Conservation (phyloP, 1,139 yeast species). For the Chernovozyma aurita region DNA sequence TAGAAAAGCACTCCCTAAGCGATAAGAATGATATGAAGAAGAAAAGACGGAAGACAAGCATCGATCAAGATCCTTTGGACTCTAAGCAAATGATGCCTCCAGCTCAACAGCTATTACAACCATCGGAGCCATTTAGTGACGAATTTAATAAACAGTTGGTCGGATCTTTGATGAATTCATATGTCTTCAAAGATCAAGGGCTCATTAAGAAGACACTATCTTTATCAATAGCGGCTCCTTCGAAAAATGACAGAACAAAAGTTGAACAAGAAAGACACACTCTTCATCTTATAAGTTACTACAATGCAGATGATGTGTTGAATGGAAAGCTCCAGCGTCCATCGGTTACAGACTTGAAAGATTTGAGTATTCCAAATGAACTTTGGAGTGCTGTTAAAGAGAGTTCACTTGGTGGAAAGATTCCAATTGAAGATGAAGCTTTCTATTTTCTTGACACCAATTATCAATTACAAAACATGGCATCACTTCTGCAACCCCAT, state of each 20-base stretch:
- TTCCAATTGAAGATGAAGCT: conserved; percentile 50
- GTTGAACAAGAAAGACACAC: conserved; percentile 27
- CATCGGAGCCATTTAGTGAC: conserved; percentile 4
- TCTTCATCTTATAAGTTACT: conserved; percentile 76
- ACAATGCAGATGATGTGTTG: conserved; percentile 68
- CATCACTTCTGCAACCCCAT: conserved; percentile 17
- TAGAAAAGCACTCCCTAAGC: conserved; percentile 50
- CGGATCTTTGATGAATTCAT: conserved; percentile 56
- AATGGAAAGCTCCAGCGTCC: conserved; percentile 58
- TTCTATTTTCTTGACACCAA: conserved; percentile 46
- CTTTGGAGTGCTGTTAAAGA: conserved; percentile 60
- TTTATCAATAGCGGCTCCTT: conserved; percentile 18
- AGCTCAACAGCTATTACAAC: conserved; percentile 14
- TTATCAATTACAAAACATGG: conserved; percentile 42
- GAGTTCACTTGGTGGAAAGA: conserved; percentile 54
- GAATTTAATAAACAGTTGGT: conserved; percentile 32
- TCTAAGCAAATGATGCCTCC: conserved; percentile 13
- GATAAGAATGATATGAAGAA: conserved; percentile 32
- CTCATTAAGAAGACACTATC: conserved; percentile 80
- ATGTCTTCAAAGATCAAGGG: conserved; percentile 71
- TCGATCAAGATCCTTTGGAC: conserved; percentile 15
- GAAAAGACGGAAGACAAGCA: conserved; percentile 22
- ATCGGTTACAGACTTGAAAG: conserved; percentile 48
- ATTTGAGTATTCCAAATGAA: conserved; percentile 50
- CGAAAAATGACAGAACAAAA: conserved; percentile 16